phyloP scores from a whole-genome alignment of 495 filamentous ascomycete genomes.

The Haplographium delicatum region DNA sequence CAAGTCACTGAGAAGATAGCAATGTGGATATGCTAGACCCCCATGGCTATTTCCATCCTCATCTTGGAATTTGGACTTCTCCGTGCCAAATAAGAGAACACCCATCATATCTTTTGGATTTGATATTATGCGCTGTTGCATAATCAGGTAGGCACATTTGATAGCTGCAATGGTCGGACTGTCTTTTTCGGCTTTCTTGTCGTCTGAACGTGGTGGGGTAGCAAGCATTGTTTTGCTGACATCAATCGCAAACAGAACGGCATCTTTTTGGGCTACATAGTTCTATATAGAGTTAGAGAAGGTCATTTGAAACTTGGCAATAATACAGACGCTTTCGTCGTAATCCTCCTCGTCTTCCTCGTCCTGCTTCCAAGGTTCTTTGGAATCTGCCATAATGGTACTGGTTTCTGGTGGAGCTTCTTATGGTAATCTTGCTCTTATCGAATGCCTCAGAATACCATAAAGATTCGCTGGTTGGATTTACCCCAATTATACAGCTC shows the following conservation, averaged over 20 bases:
- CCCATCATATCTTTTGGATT: conserved; percentile 98
- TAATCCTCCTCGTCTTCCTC: conserved; percentile 49
- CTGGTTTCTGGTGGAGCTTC: too few relatives aligned
- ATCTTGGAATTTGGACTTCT: conserved; percentile 75
- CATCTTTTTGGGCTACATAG: conserved; percentile 92
- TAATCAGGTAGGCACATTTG: conserved; percentile 89
- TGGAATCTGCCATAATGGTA: conserved; percentile 21
- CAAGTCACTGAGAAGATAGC: conserved; percentile 86
- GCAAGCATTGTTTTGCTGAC: conserved; percentile 86
- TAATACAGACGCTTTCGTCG: conserved; percentile 46
- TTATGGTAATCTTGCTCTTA: too few relatives aligned
- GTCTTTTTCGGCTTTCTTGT: conserved; percentile 69
- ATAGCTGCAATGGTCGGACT: conserved; percentile 75
- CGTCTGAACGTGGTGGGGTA: conserved; percentile 53
- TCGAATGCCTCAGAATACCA: too few relatives aligned
- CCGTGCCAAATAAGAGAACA: conserved; percentile 87
- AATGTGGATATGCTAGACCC: conserved; percentile 74
- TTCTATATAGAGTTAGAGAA: conserved; percentile 44
- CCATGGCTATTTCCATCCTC: conserved; percentile 57
- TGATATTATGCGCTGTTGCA: conserved; percentile 97
- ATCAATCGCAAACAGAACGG: conserved; percentile 92
- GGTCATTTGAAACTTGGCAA: too few relatives aligned
- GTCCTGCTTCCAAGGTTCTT: conserved; percentile 11
- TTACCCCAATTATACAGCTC: too few relatives aligned
- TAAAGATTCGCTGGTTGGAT: too few relatives aligned